A percentile compares a stretch with the other conserved stretches of the same genome.
Conservation (phyloP, 2,329 filamentous ascomycete genomes). For the Colletotrichum godetiae region DNA sequence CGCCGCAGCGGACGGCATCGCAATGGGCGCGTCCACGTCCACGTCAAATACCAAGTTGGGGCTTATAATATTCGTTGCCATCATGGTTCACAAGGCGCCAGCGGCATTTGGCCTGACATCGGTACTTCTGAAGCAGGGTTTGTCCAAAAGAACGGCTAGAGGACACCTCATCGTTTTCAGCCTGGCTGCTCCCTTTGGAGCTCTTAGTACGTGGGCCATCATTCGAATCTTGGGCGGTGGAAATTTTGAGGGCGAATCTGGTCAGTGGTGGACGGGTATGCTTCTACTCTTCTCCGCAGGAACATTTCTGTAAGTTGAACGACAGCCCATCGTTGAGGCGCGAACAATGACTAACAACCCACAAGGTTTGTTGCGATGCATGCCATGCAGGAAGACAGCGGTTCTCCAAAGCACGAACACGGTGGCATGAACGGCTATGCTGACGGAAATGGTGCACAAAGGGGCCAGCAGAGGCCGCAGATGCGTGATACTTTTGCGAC, state of each 20-base stretch:
- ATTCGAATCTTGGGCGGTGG: constrained; percentile 79
- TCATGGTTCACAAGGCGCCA: constrained; percentile 97
- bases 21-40: constrained; percentile 89
- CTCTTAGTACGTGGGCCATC: constrained; percentile 83
- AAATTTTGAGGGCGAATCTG: constrained; percentile 66
- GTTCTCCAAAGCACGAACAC: constrained; percentile 63
- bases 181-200: constrained; percentile 87
- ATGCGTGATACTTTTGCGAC: constrained; percentile 78
- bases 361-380: constrained; percentile 96
- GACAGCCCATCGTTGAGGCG: neutral
- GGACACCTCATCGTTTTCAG: constrained; percentile 92
- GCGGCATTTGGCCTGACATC: constrained; percentile 95
- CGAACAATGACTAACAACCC: constrained; percentile 2
- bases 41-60: constrained; percentile 79
- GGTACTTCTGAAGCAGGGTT: constrained; percentile 87
- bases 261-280: constrained; percentile 92
- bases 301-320: constrained; percentile 83
- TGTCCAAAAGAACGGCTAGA: constrained; percentile 86
- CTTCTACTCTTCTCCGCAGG: constrained; percentile 94
- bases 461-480: constrained; percentile 66
- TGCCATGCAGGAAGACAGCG: constrained; percentile 86
- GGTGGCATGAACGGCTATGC: constrained; percentile 63
- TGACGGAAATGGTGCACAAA: constrained; percentile 53
- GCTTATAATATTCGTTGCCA: constrained; percentile 93
- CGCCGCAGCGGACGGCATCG: constrained; percentile 93